phyloP scores from a whole-genome alignment of 225 moss, liverwort and hornwort species.

The Marchantia paleacea region DNA sequence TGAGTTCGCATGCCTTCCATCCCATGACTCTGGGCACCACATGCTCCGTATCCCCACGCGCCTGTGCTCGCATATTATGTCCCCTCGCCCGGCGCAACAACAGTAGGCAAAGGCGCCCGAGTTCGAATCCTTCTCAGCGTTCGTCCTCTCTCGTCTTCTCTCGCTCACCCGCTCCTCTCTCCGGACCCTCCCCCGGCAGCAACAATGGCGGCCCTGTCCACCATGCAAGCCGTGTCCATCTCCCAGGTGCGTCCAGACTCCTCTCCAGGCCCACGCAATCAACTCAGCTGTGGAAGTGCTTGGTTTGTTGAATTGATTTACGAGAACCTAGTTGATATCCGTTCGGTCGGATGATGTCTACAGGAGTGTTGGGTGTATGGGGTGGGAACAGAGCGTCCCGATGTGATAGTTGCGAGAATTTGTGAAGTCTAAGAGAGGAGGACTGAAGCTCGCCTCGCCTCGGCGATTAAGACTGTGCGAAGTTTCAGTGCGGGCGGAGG shows the following conservation, averaged over 20 bases:
- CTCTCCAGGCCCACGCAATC: no score
- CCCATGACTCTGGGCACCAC: slow-evolving; percentile 8
- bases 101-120: background rate
- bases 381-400: no score
- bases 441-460: no score
- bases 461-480: no score
- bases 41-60: background rate
- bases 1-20: background rate
- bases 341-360: background rate
- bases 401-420: no score
- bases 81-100: background rate
- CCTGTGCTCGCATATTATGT: background rate
- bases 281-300: background rate
- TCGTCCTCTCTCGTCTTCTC: background rate
- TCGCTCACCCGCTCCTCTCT: background rate
- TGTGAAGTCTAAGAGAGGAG: no score
- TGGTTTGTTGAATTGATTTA: background rate
- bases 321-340: background rate
- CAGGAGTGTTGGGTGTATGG: background rate
- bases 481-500: no score
- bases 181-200: background rate
- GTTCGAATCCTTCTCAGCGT: background rate
- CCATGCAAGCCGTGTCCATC: slow-evolving; percentile 6
- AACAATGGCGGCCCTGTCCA: slow-evolving; percentile 3
- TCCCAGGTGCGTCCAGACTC: background rate